These are phyloP conservation scores for Fusarium ambrosium DNA, from an alignment of 2,329 filamentous ascomycete genomes.

Conservation along the genomic window DNA sequence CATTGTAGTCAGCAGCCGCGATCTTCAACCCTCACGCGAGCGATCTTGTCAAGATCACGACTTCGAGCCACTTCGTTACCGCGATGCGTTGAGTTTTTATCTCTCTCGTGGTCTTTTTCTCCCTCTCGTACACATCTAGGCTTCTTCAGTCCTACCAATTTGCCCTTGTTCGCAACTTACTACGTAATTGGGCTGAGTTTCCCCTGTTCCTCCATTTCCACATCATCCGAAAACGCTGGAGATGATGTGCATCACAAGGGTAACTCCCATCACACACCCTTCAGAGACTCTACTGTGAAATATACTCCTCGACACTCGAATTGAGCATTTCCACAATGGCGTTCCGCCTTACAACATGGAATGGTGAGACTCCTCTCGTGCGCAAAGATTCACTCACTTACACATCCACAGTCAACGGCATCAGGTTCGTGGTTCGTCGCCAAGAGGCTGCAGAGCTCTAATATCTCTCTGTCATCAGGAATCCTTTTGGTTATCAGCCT, in stretches of 20 bases:
- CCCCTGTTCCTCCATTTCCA: constrained; percentile 6
- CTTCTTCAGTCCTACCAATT: background rate
- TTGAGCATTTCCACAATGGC: constrained; percentile 65
- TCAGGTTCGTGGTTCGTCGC: constrained; percentile 66
- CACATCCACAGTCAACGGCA: constrained; percentile 76
- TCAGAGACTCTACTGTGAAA: background rate
- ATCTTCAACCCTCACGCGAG: background rate
- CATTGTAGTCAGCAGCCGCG: constrained; percentile 28
- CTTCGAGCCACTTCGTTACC: background rate
- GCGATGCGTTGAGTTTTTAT: background rate
- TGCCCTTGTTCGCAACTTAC: background rate
- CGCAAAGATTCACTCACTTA: constrained; percentile 13
- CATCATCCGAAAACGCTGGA: background rate
- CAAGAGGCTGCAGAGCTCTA: constrained; percentile 2
- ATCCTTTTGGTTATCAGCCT: constrained; percentile 87
- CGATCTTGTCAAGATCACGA: background rate
- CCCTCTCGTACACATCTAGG: rapidly evolving
- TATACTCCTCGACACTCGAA: background rate
- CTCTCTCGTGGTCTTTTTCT: background rate
- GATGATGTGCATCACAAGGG: constrained; percentile 6
- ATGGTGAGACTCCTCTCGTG: constrained; percentile 65
- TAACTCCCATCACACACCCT: background rate
- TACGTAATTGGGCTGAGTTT: background rate
- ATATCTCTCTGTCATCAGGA: constrained; percentile 56
- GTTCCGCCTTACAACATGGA: constrained; percentile 88